Conservation (phyloP, 2,329 filamentous ascomycete species). For the Aspergillus sp. region DNA sequence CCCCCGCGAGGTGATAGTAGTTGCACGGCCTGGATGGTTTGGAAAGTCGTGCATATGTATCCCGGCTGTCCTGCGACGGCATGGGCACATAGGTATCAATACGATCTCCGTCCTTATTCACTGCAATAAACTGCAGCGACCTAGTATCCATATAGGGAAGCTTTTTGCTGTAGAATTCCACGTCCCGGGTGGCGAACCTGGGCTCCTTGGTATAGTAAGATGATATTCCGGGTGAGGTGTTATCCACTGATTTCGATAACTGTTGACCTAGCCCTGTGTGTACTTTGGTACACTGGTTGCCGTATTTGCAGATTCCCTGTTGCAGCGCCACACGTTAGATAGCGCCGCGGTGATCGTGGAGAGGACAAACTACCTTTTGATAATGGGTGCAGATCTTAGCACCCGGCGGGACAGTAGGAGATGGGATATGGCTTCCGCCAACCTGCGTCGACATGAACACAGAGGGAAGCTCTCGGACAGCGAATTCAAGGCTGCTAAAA, state of each 20-base stretch:
- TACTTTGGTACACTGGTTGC: constrained; percentile 30
- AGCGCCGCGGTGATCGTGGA: too few species aligned
- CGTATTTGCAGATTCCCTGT: constrained; percentile 35
- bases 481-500: constrained; percentile 53
- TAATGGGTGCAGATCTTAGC: constrained; percentile 33
- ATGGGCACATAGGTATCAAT: constrained; percentile 46
- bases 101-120: constrained; percentile 50
- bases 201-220: constrained; percentile 10
- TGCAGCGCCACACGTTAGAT: background rate
- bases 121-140: constrained; percentile 37
- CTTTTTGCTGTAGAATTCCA: constrained; percentile 20
- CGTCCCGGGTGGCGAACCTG: constrained; percentile 16
- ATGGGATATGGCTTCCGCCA: constrained; percentile 9
- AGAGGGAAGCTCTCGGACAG: constrained; percentile 51
- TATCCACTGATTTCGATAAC: constrained; percentile 21
- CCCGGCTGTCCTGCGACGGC: constrained; percentile 38
- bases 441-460: constrained; percentile 52
- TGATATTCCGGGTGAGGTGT: constrained; percentile 9
- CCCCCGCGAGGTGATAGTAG: constrained; percentile 45
- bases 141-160: constrained; percentile 21
- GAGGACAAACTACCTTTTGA: constrained; percentile 27
- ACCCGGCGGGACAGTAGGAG: constrained; percentile 4
- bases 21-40: constrained; percentile 51
- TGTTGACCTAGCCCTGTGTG: constrained; percentile 30
- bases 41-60: constrained; percentile 40